Percentiles rank a stretch among this genome's conserved stretches.
Evolutionary conservation across 352 stramenopile species (phyloP).

Genomic region (Phytophthora sp.): DNA sequence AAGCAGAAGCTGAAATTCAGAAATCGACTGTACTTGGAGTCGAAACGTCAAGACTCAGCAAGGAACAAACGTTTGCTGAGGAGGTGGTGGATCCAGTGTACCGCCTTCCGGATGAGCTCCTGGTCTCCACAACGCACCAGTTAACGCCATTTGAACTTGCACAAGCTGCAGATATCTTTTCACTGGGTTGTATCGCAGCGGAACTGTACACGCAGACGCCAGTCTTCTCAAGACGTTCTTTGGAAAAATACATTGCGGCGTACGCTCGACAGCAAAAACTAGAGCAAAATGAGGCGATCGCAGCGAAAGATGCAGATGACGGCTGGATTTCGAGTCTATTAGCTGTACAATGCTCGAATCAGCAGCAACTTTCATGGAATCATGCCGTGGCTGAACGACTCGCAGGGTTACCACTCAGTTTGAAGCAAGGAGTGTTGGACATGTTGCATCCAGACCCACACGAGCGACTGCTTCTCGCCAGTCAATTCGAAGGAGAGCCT

Average conservation of each 20-base stretch:
- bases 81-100: constrained; percentile 58
- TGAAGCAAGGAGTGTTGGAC: constrained; percentile 61
- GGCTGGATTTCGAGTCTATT: constrained; percentile 43
- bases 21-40: not conserved
- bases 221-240: constrained; percentile 63
- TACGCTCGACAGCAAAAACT: constrained; percentile 23
- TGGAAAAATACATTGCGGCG: constrained; percentile 45
- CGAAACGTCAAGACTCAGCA: constrained; percentile 3
- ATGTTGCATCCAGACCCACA: constrained; percentile 56
- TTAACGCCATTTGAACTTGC: constrained; percentile 42
- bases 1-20: constrained; percentile 12
- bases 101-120: constrained; percentile 27
- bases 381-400: constrained; percentile 35
- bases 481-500: constrained; percentile 42
- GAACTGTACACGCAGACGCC: constrained; percentile 68
- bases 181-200: constrained; percentile 68
- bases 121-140: constrained; percentile 2
- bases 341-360: constrained; percentile 9
- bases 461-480: constrained; percentile 39
- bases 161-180: constrained; percentile 60
- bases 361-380: constrained; percentile 37
- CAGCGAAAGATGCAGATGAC: constrained; percentile 7
- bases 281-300: not conserved
- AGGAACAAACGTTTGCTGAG: constrained; percentile 35
- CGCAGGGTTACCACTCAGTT: constrained; percentile 41